Conservation (phyloP, 305 asterid species). For the Solanum aculeatissimum region DNA sequence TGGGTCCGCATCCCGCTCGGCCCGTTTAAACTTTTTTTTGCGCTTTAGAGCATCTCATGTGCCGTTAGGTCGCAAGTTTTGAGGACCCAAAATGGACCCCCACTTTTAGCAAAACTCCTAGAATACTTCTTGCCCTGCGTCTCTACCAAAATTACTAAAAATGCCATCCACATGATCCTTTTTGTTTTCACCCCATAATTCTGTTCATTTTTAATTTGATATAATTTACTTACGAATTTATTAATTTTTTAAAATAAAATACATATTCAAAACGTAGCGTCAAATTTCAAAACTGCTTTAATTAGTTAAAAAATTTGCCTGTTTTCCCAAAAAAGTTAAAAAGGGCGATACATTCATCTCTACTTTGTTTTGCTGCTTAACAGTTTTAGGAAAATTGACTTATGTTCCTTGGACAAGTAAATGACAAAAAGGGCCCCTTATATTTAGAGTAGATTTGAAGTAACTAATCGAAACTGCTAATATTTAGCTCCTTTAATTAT, state of each 20-base stretch:
- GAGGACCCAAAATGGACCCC: neutral
- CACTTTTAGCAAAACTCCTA: neutral
- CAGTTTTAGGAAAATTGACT: neutral
- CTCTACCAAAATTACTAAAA: neutral
- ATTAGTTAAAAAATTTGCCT: neutral
- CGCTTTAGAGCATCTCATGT: constrained; percentile 14
- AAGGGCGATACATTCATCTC: neutral
- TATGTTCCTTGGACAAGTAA: neutral
- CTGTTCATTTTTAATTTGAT: no score
- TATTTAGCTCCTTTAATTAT: neutral
- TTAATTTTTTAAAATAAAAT: no score
- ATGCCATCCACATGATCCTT: neutral
- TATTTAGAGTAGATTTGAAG: neutral
- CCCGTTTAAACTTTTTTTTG: neutral
- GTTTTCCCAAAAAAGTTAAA: neutral
- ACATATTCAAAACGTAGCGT: no score
- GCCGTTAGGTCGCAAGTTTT: constrained; percentile 8
- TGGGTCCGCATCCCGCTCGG: neutral
- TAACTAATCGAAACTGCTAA: neutral
- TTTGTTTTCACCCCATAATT: no score
- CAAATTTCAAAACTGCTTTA: no score
- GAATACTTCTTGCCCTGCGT: neutral
- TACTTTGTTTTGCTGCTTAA: neutral
- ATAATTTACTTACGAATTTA: no score
- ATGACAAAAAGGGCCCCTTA: neutral